phyloP scores from a whole-genome alignment of 768 basidiomycete genomes.

The Tricholoma flavovirens region DNA sequence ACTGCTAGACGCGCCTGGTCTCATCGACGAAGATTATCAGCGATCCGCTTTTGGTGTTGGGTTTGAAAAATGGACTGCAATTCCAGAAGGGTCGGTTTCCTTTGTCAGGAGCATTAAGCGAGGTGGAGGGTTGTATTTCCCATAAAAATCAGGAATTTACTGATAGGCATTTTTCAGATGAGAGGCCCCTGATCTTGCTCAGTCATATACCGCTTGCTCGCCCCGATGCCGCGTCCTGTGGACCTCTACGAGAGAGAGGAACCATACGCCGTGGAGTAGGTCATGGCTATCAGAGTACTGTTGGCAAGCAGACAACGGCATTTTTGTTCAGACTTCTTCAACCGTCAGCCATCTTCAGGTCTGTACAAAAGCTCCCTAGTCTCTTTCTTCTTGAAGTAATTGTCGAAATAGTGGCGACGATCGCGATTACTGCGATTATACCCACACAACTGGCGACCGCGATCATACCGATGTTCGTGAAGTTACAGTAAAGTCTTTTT shows the following conservation, averaged over 20 bases:
- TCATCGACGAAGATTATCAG: constrained; percentile 78
- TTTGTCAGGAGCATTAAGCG: constrained; percentile 46
- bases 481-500: constrained; percentile 86
- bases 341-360: constrained; percentile 73
- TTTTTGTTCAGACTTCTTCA: constrained; percentile 66
- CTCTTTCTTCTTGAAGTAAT: background rate
- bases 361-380: constrained; percentile 11
- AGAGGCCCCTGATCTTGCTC: constrained; percentile 59
- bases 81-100: constrained; percentile 49
- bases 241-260: constrained; percentile 67
- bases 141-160: background rate
- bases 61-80: constrained; percentile 53
- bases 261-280: constrained; percentile 73
- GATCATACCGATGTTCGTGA: constrained; percentile 46
- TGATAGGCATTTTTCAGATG: constrained; percentile 16
- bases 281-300: constrained; percentile 74
- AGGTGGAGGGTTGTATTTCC: constrained; percentile 27
- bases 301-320: constrained; percentile 72
- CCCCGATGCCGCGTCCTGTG: constrained; percentile 69
- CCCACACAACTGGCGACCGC: constrained; percentile 33
- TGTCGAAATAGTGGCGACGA: constrained; percentile 65
- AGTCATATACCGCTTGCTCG: constrained; percentile 84
- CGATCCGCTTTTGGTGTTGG: constrained; percentile 43
- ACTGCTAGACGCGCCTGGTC: constrained; percentile 69
- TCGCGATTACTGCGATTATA: constrained; percentile 84